Evolutionary conservation across 2,329 filamentous ascomycete genomes (phyloP).

Genomic region (Paecilomyces niveus): DNA sequence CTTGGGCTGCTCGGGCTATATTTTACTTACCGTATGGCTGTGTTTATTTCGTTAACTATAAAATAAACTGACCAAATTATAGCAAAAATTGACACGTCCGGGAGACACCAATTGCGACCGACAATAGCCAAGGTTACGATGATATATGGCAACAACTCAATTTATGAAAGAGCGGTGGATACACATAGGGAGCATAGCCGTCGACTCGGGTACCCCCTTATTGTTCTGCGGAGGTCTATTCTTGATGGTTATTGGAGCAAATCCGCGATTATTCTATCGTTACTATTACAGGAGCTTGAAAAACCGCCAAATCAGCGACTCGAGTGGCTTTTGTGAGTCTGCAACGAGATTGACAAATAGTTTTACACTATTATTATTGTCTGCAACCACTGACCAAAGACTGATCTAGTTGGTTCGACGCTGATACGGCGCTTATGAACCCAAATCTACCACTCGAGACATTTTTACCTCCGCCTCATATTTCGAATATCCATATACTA

Average conservation of each 20-base stretch:
- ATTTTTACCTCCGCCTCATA: slow-evolving; percentile 24
- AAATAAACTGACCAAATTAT: too few relatives aligned
- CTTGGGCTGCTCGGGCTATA: too few relatives aligned
- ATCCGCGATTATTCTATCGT: slow-evolving; percentile 35
- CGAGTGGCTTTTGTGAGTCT: slow-evolving; percentile 25
- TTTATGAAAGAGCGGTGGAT: slow-evolving; percentile 34
- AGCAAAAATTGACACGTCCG: too few relatives aligned
- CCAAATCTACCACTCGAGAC: slow-evolving; percentile 23
- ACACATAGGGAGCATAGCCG: slow-evolving; percentile 36
- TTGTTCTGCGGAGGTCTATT: slow-evolving; percentile 34
- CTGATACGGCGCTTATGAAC: slow-evolving; percentile 28
- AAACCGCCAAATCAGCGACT: slow-evolving; percentile 18
- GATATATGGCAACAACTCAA: slow-evolving; percentile 17
- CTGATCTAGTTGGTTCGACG: slow-evolving; percentile 23
- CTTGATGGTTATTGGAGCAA: slow-evolving; percentile 41
- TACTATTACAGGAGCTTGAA: slow-evolving; percentile 21
- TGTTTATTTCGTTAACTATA: too few relatives aligned
- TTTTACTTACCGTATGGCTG: too few relatives aligned
- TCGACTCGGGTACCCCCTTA: slow-evolving; percentile 35
- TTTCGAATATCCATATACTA: slow-evolving; percentile 22
- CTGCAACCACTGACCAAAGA: too few relatives aligned
- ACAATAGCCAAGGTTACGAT: slow-evolving; percentile 11
- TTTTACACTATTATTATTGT: too few relatives aligned
- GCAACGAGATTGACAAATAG: too few relatives aligned
- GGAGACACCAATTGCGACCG: not conserved